Evolutionary conservation across 352 stramenopile species (phyloP), one percentile per base, ranked within the genome.

Genomic region (Pythium myriotylum): DNA sequence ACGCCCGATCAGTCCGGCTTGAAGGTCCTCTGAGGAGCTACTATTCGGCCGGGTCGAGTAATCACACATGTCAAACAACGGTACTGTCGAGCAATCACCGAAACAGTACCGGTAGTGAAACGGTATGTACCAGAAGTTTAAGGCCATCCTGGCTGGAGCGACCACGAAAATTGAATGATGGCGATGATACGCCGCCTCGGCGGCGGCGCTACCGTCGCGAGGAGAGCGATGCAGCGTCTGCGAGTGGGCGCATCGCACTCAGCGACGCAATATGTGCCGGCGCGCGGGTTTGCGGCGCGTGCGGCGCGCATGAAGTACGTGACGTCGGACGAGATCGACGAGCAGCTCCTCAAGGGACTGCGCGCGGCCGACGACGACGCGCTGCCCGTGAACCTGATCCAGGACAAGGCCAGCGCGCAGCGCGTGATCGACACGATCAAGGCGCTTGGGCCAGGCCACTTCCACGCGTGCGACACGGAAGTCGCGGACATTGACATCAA

Each of bases 381-480:
- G 45, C 75, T 73, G 33, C 85, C 81, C 3, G 85, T 94, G 49
- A 94, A 91, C 67, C 65, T 92, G 51, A 77, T 94, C 40, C 83
- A 92, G 63, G 83, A 94, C 71, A 76, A 79, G 46, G 78, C 73
- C 16, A 59, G 80, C 39, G 85, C 85, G 1, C 67, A 74, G 53
- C 80, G 83, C 27, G 78, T 92, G 43, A 70, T 94, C 48, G 54
- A 74, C 19, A 80, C 75, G 54, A 84, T 94, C 56, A 32, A 70
- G n/a, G 57, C 67, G 65, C 75, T 92, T 4, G 83, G 83, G 0
- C 81, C 86, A 2, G 45, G 75, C 9, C 79, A 92, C 33, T 93
- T 97, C 59, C 94, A 98, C 72, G 97, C 96, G 3, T 98, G 94
- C 58, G 97, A 99, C 80, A 99, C 97, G 6, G 97, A 99, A 74